These are phyloP conservation scores for Miscanthus sacchariflorus DNA, from an alignment of 202 grass and related monocot genomes.

Conservation along the genomic window DNA sequence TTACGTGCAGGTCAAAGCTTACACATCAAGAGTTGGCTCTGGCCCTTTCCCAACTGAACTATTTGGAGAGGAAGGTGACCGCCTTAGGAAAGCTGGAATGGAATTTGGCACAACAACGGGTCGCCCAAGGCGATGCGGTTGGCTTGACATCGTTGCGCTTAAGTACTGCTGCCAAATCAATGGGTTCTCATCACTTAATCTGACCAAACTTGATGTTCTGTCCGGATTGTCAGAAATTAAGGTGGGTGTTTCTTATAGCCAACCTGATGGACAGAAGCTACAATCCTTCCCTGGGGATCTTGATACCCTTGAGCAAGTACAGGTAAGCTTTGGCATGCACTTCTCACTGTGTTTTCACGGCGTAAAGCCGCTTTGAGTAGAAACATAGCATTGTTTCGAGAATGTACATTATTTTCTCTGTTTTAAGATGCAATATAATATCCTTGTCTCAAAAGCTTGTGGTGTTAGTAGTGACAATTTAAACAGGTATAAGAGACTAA, in stretches of 20 bases:
- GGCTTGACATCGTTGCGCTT: slow-evolving; percentile 78
- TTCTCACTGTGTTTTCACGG: not conserved
- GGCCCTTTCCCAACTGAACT: slow-evolving; percentile 92
- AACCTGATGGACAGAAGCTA: slow-evolving; percentile 57
- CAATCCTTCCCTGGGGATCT: slow-evolving; percentile 79
- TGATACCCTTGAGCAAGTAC: slow-evolving; percentile 68
- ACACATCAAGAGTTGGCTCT: slow-evolving; percentile 81
- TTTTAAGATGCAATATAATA: slow-evolving; percentile 23
- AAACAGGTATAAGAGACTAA: not conserved
- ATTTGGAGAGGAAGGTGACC: slow-evolving; percentile 69
- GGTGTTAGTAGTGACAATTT: not conserved
- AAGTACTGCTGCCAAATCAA: slow-evolving; percentile 83
- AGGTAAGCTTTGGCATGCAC: slow-evolving; percentile 49
- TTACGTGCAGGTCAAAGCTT: slow-evolving; percentile 74
- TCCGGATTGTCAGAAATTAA: slow-evolving; percentile 70
- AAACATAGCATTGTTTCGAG: not conserved
- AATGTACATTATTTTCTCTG: not conserved
- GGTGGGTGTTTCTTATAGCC: slow-evolving; percentile 69
- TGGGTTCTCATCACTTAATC: slow-evolving; percentile 79
- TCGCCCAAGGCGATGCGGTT: slow-evolving; percentile 81
- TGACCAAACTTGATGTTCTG: slow-evolving; percentile 91
- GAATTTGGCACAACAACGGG: slow-evolving; percentile 87
- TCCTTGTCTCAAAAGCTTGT: not conserved
- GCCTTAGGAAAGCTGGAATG: slow-evolving; percentile 71
- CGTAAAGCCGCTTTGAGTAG: not conserved